These are phyloP conservation scores for Beauveria brongniartii DNA, from an alignment of 2,329 filamentous ascomycete species.

Conservation along the genomic window DNA sequence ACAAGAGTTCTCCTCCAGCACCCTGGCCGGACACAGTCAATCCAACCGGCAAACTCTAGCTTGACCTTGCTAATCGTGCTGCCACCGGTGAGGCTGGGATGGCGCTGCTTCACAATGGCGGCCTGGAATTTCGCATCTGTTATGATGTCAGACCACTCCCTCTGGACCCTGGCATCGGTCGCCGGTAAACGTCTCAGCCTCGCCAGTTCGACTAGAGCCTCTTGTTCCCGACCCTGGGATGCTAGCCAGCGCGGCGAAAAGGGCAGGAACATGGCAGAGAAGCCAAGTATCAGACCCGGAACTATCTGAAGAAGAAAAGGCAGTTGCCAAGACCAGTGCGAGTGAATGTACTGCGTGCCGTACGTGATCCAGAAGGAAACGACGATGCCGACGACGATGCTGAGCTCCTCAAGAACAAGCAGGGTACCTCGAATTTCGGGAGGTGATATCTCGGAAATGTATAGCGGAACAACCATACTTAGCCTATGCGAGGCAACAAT, in stretches of 20 bases:
- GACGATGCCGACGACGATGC: slow-evolving; percentile 23
- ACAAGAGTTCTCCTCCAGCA: slow-evolving; percentile 38
- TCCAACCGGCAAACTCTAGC: slow-evolving; percentile 39
- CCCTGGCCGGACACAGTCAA: slow-evolving; percentile 40
- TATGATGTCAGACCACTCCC: slow-evolving; percentile 20
- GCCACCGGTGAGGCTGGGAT: slow-evolving; percentile 27
- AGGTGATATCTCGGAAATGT: slow-evolving; percentile 39
- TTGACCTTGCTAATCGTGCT: slow-evolving; percentile 27
- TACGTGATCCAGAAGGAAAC: slow-evolving; percentile 25
- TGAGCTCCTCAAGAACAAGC: slow-evolving; percentile 33
- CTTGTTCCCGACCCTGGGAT: slow-evolving; percentile 19
- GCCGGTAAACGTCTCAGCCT: slow-evolving; percentile 17
- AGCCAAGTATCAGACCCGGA: slow-evolving; percentile 18
- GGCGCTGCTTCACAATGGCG: slow-evolving; percentile 23
- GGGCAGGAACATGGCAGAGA: slow-evolving; percentile 19
- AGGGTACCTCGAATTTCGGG: slow-evolving; percentile 39
- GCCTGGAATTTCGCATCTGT: slow-evolving; percentile 19
- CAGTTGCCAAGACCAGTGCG: slow-evolving; percentile 22
- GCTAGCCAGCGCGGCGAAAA: slow-evolving; percentile 23
- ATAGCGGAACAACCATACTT: slow-evolving; percentile 25
- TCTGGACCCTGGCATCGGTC: slow-evolving; percentile 16
- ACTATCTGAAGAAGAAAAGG: slow-evolving; percentile 24
- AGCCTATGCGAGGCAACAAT: background rate
- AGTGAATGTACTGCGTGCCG: slow-evolving; percentile 20
- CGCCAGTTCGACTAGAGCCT: slow-evolving; percentile 17